Conservation (phyloP, 2,329 filamentous ascomycete species). For the Venturia nashicola region DNA sequence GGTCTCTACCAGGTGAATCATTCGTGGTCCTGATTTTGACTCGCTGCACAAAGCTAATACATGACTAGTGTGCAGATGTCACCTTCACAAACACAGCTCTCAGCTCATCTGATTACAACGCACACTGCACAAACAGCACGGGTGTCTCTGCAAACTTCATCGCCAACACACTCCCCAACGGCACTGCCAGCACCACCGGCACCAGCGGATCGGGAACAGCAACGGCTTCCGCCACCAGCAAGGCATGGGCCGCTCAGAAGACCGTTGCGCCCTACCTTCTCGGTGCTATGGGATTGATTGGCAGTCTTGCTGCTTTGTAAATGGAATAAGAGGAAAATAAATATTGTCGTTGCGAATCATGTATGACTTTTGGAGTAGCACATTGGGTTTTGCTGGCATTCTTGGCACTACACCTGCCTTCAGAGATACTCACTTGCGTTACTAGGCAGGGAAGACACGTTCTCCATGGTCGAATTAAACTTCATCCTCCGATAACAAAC, state of each 20-base stretch:
- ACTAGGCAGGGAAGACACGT: not conserved
- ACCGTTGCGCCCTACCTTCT: constrained; percentile 11
- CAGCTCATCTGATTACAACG: constrained; percentile 28
- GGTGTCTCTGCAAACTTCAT: constrained; percentile 38
- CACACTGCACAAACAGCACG: constrained; percentile 46
- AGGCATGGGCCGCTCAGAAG: not conserved
- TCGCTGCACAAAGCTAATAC: not conserved
- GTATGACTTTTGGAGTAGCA: not conserved
- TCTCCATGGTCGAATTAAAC: no score
- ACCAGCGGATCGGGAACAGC: constrained; percentile 11
- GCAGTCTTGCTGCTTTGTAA: constrained; percentile 15
- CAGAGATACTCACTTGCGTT: not conserved
- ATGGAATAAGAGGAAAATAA: not conserved
- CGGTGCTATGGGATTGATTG: constrained; percentile 21
- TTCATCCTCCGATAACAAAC: no score
- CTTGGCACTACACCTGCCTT: not conserved
- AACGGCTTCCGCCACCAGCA: constrained; percentile 5
- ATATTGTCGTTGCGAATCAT: not conserved
- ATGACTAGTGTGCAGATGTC: constrained; percentile 56
- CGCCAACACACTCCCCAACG: constrained; percentile 25
- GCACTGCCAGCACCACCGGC: constrained; percentile 16
- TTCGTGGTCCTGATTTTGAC: not conserved
- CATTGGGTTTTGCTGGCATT: not conserved
- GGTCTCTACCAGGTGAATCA: constrained; percentile 51
- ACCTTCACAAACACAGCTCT: constrained; percentile 46